Evolutionary conservation across 1,284 basidiomycete genomes (phyloP), one percentile per base, ranked within the genome.

Genomic region (Somion occarium): DNA sequence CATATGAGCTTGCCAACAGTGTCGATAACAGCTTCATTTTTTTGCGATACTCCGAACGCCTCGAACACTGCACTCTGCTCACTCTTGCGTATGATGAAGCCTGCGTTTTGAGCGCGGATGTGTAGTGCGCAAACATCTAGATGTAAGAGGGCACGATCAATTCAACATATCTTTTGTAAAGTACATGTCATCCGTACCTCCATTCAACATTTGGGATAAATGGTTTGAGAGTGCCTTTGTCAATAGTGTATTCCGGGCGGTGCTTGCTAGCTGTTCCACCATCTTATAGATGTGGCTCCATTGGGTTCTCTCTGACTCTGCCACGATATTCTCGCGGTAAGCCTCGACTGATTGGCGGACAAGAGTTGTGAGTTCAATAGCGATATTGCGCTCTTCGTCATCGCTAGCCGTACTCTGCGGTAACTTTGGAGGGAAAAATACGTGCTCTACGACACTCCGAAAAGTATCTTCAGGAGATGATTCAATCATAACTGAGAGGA

Each of bases 341-440:
- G n/a, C n/a, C n/a, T n/a, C n/a, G n/a, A n/a, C n/a, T n/a, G n/a
- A n/a, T n/a, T n/a, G n/a, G n/a, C n/a, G n/a, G n/a, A n/a, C n/a
- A n/a, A n/a, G n/a, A n/a, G n/a, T n/a, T n/a, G n/a, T n/a, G n/a
- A n/a, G n/a, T n/a, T n/a, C n/a, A 22, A 43, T 43, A 22, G 13
- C 65, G 12, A 68, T 44, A 11, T 59, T 23, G 3, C 22, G 42
- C 42, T 43, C 42, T 5, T 43, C 42, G 5, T 43, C 5, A 22
- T 23, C 20, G 19, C 19, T 22, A 5, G 42, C 19, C 13, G 42
- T 22, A 5, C 13, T 15, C 59, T 60, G 68, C 1, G 74, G 74
- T 1, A 76, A 59, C 39, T 68, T 60, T 0, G 69, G 69, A 1
- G 73, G 74, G 11, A 73, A 52, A 53, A 75, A 74, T 1, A 76